Base-by-base conservation (phyloP, 768 basidiomycete species). In the Inosperma sp. region DNA sequence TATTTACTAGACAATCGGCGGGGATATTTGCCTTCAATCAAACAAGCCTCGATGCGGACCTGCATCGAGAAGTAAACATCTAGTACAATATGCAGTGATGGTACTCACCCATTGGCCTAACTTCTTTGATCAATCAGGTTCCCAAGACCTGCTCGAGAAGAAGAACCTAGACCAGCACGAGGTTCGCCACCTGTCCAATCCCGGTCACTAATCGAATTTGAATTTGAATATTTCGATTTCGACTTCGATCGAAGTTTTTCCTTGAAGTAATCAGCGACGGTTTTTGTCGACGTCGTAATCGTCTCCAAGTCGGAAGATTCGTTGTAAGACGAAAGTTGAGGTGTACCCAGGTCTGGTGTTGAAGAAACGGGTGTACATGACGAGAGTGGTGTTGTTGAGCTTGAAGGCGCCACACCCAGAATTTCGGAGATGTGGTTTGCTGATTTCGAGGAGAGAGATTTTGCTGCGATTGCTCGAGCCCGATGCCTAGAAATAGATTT, bases 201-300 rank as follows among this genome's bases (percentile, higher is more conserved):
- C 14, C 17, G 23, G 2, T 36, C 17, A 13, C 3, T 26, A 13
- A 13, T 26, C 45, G 60, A 61, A 34, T 55, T 63, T 23, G 61
- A 61, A 34, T 55, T 63, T 23, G 61, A 64, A n/a, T 60, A 54
- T 53, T 14, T 51, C 34, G 34, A 35, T 4, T 13, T 7, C 21
- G 31, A 36, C 23, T 82, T 85, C 21, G 79, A 76, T 2, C 74
- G 61, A 53, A 94, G 77, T 61, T 88, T 91, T 57, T 87, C 86
- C 58, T 83, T 85, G 69, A 96, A 94, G 67, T 96, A 96, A 66
- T 95, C 93, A 8, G 81, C 78, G 2, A 95, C 81, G 58, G 82
- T 89, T 61, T 87, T 86, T 4, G 78, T 72, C 16, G 86, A 86
- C 0, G 81, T 88, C 4, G 81, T 87, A 26, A 90, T 65, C 52